A percentile compares a stretch with the other conserved stretches of the same genome.
Evolutionary conservation across 1,284 basidiomycete species (phyloP).

Genomic region (Ceratobasidium papillatum): DNA sequence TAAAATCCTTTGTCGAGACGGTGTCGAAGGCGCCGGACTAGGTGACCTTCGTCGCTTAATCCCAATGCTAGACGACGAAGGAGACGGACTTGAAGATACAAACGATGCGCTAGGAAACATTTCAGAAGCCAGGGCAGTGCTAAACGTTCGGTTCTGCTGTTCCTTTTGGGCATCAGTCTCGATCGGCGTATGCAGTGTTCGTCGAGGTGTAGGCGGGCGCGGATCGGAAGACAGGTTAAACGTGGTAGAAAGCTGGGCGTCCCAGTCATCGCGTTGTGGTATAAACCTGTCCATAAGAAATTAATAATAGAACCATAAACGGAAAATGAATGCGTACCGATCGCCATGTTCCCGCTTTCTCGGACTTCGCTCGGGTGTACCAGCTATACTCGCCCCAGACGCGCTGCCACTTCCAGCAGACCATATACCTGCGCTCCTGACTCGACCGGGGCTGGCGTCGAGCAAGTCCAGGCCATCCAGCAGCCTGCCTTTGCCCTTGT

Average conservation of each 20-base stretch:
- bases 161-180: constrained; percentile 37
- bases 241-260: constrained; percentile 21
- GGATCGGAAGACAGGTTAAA: constrained; percentile 37
- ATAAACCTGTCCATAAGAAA: constrained; percentile 9
- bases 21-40: constrained; percentile 55
- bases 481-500: constrained; percentile 34
- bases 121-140: constrained; percentile 41
- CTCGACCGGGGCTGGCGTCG: constrained; percentile 3
- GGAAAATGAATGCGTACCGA: constrained; percentile 18
- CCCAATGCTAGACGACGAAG: constrained; percentile 32
- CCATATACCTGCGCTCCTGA: constrained; percentile 22
- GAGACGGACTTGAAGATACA: constrained; percentile 35
- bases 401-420: constrained; percentile 28
- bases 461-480: constrained; percentile 17
- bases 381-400: constrained; percentile 9
- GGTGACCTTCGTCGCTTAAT: constrained; percentile 23
- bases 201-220: constrained; percentile 26
- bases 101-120: constrained; percentile 40
- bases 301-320: not conserved
- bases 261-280: constrained; percentile 36
- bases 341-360: constrained; percentile 34
- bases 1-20: constrained; percentile 72
- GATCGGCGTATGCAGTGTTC: constrained; percentile 4
- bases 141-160: constrained; percentile 43
- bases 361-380: constrained; percentile 34